Evolutionary conservation across 2,329 filamentous ascomycete species (phyloP).

Genomic region (Fusarium luffae): DNA sequence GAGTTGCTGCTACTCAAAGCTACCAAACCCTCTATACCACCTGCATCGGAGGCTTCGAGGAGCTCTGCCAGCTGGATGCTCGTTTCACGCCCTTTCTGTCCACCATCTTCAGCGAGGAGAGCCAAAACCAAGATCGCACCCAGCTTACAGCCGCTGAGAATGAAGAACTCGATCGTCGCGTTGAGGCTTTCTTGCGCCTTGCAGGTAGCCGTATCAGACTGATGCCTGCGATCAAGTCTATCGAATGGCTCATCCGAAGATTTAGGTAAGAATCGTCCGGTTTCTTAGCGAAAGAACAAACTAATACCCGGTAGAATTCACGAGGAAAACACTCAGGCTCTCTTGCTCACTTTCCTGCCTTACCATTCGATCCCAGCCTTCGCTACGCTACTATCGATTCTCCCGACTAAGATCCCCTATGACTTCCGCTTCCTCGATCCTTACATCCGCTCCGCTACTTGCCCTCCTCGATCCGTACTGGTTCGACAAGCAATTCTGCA

Average conservation of each 20-base stretch:
- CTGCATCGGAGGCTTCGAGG: conserved; percentile 89
- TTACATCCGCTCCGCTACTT: conserved; percentile 81
- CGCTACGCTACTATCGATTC: conserved; percentile 84
- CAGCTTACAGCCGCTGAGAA: conserved; percentile 88
- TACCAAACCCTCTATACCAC: conserved; percentile 89
- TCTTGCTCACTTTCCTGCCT: conserved; percentile 89
- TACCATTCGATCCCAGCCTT: conserved; percentile 92
- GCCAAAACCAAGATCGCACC: conserved; percentile 85
- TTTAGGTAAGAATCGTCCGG: conserved; percentile 73
- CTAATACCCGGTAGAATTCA: conserved; percentile 72
- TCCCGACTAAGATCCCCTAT: conserved; percentile 78
- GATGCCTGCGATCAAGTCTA: conserved; percentile 86
- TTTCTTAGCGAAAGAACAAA: neutral
- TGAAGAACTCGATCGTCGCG: conserved; percentile 77
- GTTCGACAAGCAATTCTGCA: conserved; percentile 87
- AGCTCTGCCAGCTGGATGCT: conserved; percentile 86
- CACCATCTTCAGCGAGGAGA: conserved; percentile 93
- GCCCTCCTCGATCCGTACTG: conserved; percentile 82
- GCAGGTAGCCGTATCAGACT: conserved; percentile 81
- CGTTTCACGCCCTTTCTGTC: conserved; percentile 79
- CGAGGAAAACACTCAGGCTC: conserved; percentile 83
- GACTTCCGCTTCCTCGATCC: conserved; percentile 87
- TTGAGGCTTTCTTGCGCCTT: conserved; percentile 86
- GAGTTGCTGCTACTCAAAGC: conserved; percentile 85
- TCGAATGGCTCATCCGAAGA: conserved; percentile 94